These are phyloP conservation scores for Linanthus parryae DNA, from an alignment of 148 eudicot genomes.

Conservation along the genomic window DNA sequence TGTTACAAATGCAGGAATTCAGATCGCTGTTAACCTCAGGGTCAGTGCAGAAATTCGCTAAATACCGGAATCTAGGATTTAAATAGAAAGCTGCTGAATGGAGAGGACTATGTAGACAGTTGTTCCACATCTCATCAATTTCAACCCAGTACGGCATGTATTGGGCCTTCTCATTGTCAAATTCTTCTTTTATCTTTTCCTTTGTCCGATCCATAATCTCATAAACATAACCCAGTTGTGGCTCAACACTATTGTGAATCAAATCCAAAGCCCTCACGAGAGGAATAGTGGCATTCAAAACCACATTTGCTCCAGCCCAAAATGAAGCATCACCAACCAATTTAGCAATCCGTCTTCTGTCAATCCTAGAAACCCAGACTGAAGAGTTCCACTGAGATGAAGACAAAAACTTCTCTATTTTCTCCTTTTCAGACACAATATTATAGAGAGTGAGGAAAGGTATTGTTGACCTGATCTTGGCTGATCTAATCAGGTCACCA, in stretches of 20 bases:
- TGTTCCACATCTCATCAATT: conserved; percentile 66
- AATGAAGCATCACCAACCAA: conserved; percentile 34
- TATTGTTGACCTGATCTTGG: conserved; percentile 27
- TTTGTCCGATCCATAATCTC: conserved; percentile 73
- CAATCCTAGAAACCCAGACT: conserved; percentile 31
- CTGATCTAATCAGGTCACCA: conserved; percentile 35
- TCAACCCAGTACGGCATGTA: conserved; percentile 39
- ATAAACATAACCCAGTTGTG: conserved; percentile 46
- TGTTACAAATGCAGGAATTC: conserved; percentile 29
- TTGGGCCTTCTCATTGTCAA: conserved; percentile 24
- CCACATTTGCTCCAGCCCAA: conserved; percentile 32
- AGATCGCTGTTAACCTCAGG: conserved; percentile 51
- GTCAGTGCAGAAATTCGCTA: conserved; percentile 36
- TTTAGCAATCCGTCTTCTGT: conserved; percentile 32
- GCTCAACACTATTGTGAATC: conserved; percentile 24
- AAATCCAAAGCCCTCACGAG: conserved; percentile 38
- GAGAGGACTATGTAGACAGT: conserved; percentile 52
- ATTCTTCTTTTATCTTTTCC: conserved; percentile 48
- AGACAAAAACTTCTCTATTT: conserved; percentile 28
- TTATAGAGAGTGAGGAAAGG: conserved; percentile 54
- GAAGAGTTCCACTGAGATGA: conserved; percentile 45
- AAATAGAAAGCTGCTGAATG: conserved; percentile 62
- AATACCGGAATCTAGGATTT: conserved; percentile 37
- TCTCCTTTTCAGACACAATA: conserved; percentile 27
- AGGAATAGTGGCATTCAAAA: conserved; percentile 51